Evolutionary conservation across 2,329 filamentous ascomycete species (phyloP), one percentile per base, ranked within the genome.

Genomic region (Scedosporium aurantiacum): DNA sequence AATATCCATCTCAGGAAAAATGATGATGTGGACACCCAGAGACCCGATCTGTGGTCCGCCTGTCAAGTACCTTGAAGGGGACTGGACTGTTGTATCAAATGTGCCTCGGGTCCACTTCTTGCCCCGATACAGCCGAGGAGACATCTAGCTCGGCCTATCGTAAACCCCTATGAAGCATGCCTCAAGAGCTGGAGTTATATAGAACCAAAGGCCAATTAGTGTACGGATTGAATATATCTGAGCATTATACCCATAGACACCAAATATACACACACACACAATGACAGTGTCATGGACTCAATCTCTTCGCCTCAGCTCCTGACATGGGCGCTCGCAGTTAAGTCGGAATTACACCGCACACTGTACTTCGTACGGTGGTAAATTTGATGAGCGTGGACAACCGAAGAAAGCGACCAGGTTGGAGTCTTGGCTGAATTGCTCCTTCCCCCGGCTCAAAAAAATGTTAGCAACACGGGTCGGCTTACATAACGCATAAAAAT

Each of bases 401-500:
- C 32, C 43, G n/a, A 32, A 25, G 32, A 37, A 37, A 37, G 32
- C 32, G 10, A 37, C 32, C 32, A 37, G 32, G 10, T 37, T 37
- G 10, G 32, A 37, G 32, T 37, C 32, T 37, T 37, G 32, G 32
- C 10, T 37, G 32, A 37, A 60, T n/a, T 12, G 18, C 58, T 25
- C 25, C 50, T 54, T 37, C 52, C 14, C 25, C 54, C 27, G 32
- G 58, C 47, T 47, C 58, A 54, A 47, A 55, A 60, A 60, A 55
- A 23, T 54, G 50, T 54, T 54, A 54, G 21, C 50, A 47, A 54
- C 27, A 50, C 56, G 18, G 37, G 27, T 18, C 28, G n/a, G 58
- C 58, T 60, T 54, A 60, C 58, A 55, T 60, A 60, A 60, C 58
- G 16, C 47, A 27, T 50, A 71, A 72, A 74, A 75, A 73, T 71